A percentile compares a stretch with the other conserved stretches of the same genome.
Evolutionary conservation across 2,329 filamentous ascomycete species (phyloP).

Genomic region (Nannizziopsis barbatae): DNA sequence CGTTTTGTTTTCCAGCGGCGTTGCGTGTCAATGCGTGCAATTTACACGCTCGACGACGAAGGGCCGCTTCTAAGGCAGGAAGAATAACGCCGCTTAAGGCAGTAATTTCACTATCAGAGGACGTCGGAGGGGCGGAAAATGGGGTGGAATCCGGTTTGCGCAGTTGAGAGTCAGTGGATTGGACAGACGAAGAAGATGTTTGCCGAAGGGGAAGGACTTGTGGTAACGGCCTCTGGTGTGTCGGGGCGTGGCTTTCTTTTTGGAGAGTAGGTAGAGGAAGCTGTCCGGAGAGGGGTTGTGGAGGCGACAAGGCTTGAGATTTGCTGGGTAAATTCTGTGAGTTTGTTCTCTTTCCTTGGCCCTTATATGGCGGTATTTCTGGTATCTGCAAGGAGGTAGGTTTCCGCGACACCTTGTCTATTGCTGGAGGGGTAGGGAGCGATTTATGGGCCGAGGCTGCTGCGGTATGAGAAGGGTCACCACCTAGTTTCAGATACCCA

Average conservation of each 20-base stretch:
- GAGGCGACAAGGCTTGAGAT: constrained; percentile 8
- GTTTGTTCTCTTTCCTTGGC: constrained; percentile 18
- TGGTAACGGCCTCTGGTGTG: constrained; percentile 9
- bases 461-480: constrained; percentile 20
- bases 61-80: constrained; percentile 79
- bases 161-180: constrained; percentile 1
- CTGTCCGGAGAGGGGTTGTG: constrained; percentile 17
- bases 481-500: constrained; percentile 29
- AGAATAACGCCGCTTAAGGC: constrained; percentile 85
- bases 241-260: constrained; percentile 13
- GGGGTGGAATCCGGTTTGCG: constrained; percentile 4
- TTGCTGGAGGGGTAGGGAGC: constrained; percentile 10
- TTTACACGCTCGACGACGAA: constrained; percentile 60
- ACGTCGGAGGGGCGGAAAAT: constrained; percentile 14
- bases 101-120: constrained; percentile 54
- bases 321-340: constrained; percentile 14
- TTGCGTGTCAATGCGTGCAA: constrained; percentile 36
- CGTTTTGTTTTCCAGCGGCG: constrained; percentile 34
- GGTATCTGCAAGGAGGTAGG: constrained; percentile 22
- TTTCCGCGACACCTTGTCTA: constrained; percentile 19
- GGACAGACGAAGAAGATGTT: constrained; percentile 2
- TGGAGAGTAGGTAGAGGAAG: constrained; percentile 24
- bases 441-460: constrained; percentile 14
- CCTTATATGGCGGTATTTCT: constrained; percentile 27
- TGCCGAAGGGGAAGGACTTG: background rate